Percentiles rank a stretch among this genome's conserved stretches.
Evolutionary conservation across 805 yeast species (phyloP).

Genomic region (Yamadazyma takamatsuzukensis): DNA sequence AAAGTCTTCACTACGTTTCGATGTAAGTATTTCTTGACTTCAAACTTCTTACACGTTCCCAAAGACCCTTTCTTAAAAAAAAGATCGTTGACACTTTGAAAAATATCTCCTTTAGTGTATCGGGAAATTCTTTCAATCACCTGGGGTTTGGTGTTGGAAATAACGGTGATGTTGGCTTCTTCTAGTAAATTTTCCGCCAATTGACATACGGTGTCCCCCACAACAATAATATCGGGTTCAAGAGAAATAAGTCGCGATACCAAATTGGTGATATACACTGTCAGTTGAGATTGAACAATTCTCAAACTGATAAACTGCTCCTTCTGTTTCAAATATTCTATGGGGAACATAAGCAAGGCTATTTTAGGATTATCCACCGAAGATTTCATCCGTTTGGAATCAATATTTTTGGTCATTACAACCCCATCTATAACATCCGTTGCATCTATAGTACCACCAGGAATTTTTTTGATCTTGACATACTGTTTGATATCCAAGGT

Average conservation of each 20-base stretch:
- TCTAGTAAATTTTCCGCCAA: constrained; percentile 69
- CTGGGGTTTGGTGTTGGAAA: constrained; percentile 74
- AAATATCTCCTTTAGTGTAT: constrained; percentile 79
- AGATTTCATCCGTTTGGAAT: constrained; percentile 74
- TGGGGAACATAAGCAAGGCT: constrained; percentile 80
- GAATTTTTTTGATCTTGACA: constrained; percentile 77
- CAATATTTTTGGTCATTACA: constrained; percentile 79
- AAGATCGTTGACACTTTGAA: constrained; percentile 79
- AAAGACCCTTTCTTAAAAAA: constrained; percentile 56
- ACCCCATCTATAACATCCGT: constrained; percentile 70
- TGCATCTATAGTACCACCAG: constrained; percentile 67
- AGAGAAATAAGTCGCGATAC: constrained; percentile 75
- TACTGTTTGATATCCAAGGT: constrained; percentile 84
- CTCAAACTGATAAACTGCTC: constrained; percentile 80
- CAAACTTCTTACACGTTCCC: constrained; percentile 73
- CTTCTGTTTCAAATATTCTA: constrained; percentile 76
- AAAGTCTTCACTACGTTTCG: constrained; percentile 62
- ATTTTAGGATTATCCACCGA: constrained; percentile 65
- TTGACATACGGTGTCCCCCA: constrained; percentile 79
- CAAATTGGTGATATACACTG: constrained; percentile 75
- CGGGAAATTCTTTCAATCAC: constrained; percentile 76
- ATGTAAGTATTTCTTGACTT: constrained; percentile 61
- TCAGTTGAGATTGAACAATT: constrained; percentile 82
- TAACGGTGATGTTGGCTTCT: constrained; percentile 76
- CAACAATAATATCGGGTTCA: constrained; percentile 74